These are phyloP conservation scores for Diaporthe batatas DNA, from an alignment of 2,329 filamentous ascomycete species.

Conservation along the genomic window DNA sequence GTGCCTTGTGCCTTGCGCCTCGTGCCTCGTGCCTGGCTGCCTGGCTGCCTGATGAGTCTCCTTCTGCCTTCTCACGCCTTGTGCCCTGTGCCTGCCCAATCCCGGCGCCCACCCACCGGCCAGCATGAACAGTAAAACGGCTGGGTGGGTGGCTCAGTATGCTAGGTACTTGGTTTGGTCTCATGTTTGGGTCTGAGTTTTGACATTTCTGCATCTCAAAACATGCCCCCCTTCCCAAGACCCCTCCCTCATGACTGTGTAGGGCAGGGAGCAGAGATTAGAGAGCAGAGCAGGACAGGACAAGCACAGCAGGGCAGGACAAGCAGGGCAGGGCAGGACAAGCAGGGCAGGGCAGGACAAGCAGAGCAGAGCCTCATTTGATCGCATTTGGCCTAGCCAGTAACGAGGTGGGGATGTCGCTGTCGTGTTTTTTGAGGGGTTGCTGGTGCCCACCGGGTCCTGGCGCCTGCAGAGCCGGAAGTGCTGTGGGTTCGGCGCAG, in stretches of 20 bases:
- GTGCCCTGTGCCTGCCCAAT: slow-evolving; percentile 18
- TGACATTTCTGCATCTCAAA: not conserved
- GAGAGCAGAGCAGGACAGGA: not conserved
- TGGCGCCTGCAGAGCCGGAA: slow-evolving; percentile 35
- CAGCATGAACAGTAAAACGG: not conserved
- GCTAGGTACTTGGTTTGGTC: not conserved
- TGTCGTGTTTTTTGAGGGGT: slow-evolving; percentile 23
- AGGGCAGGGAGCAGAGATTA: not conserved
- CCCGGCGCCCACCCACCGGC: slow-evolving; percentile 2
- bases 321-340: slow-evolving; percentile 12
- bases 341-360: not conserved
- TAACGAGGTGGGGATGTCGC: slow-evolving; percentile 5
- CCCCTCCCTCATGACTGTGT: not conserved
- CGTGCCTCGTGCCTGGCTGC: slow-evolving; percentile 17
- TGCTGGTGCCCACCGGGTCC: slow-evolving; percentile 21
- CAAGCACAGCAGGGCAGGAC: not conserved
- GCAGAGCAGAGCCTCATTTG: slow-evolving; percentile 28
- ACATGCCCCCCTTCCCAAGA: not conserved
- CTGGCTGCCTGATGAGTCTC: not conserved
- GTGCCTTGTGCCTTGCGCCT: slow-evolving; percentile 25
- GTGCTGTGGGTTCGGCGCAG: slow-evolving; percentile 26
- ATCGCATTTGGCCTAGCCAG: slow-evolving; percentile 2
- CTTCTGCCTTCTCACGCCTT: too few relatives aligned
- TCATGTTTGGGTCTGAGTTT: not conserved
- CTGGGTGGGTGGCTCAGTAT: not conserved